Evolutionary conservation across 169 alveolate genomes (phyloP), one percentile per base, ranked within the genome.

Genomic region (Perkinsus marinus): DNA sequence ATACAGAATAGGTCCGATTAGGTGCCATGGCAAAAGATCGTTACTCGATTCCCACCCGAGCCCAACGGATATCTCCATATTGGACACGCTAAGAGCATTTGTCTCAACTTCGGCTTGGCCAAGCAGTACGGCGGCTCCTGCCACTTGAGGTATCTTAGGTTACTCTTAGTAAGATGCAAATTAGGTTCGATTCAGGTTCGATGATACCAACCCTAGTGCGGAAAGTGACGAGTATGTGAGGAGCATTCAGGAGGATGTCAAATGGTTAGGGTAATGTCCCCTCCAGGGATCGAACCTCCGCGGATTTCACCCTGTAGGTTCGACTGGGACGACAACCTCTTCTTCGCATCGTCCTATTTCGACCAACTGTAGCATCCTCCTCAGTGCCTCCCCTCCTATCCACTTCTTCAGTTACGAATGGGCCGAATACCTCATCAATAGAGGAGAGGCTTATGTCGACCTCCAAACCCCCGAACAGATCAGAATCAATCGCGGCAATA

Each of bases 51-150:
- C 95, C 99, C 99, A 16, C 99, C 99, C 34, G 99, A 99, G 95
- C 99, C 99, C 39, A 99, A 99, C 95, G 99, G 99, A n/a, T 99
- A 97, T 92, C 96, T 99, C 39, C 99, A 99, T 93, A 95, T 99
- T 47, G 99, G 99, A 0, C 99, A 99, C 95, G 99, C 99, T 22
- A 99, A 99, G 94, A 98, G 99, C 43, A 98, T 99, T 94, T 96
- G 99, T 92, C 97, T 98, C 93, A 98, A 98, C 94, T 99, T 98
- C 91, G 99, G 98, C 39, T 94, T 98, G 37, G 99, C 99, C 0
- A 93, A 94, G 92, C 97, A 95, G 91, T 97, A 96, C 93, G 97
- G 97, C 68, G 99, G 99, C 13, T 93, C 97, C 46, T 97, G 99
- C 89, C 99, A 99, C 94, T 69, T 99, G 93, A 95, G 99, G 79